Conservation (phyloP, 169 alveolate genomes). For the Plasmodium falciparum region DNA sequence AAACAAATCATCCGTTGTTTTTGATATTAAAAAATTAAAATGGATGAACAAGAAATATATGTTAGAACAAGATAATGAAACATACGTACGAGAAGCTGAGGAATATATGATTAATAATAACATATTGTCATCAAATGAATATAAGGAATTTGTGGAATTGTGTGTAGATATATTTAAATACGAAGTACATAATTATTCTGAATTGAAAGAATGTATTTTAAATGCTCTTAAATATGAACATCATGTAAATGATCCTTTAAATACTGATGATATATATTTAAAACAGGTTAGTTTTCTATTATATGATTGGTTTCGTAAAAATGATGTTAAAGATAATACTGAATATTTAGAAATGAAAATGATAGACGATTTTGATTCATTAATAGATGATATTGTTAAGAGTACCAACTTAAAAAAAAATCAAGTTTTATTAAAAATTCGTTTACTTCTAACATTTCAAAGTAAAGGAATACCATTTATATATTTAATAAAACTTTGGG, state of each 20-base stretch:
- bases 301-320: constrained; percentile 31
- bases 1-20: constrained; percentile 60
- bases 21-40: constrained; percentile 67
- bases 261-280: constrained; percentile 13
- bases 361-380: constrained; percentile 16
- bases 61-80: constrained; percentile 43
- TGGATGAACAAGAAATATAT: constrained; percentile 71
- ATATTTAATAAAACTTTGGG: constrained; percentile 46
- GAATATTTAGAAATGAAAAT: constrained; percentile 9
- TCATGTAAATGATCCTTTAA: constrained; percentile 9
- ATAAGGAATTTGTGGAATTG: constrained; percentile 34
- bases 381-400: constrained; percentile 19
- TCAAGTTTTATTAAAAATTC: constrained; percentile 48
- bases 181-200: constrained; percentile 58
- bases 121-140: constrained; percentile 1
- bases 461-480: constrained; percentile 61
- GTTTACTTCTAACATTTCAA: constrained; percentile 61
- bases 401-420: constrained; percentile 29
- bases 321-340: constrained; percentile 4
- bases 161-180: constrained; percentile 55
- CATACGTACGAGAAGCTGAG: constrained; percentile 30
- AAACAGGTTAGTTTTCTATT: constrained; percentile 17
- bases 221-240: constrained; percentile 44
- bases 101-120: constrained; percentile 34
- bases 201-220: constrained; percentile 24